These are phyloP conservation scores for Tolypocladium tropicale DNA, from an alignment of 2,329 filamentous ascomycete genomes.

Conservation along the genomic window DNA sequence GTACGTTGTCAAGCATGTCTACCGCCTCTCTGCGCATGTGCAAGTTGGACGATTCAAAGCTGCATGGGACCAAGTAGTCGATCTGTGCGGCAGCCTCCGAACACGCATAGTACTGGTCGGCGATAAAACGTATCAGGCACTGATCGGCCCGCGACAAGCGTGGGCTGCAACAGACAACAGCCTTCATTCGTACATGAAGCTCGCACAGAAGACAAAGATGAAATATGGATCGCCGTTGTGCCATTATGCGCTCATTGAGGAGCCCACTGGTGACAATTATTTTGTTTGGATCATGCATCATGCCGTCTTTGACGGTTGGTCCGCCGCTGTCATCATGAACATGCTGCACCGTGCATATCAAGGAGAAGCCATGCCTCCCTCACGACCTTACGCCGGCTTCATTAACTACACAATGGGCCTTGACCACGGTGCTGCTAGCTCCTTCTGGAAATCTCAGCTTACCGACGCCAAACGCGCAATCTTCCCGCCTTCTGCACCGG, in stretches of 20 bases:
- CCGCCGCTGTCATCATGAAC: background rate
- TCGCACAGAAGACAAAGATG: background rate
- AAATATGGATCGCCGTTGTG: background rate
- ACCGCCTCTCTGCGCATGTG: background rate
- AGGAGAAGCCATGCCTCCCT: background rate
- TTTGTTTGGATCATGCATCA: conserved; percentile 11
- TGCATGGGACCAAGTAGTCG: background rate
- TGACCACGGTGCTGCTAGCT: background rate
- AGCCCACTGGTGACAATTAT: background rate
- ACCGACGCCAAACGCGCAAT: background rate
- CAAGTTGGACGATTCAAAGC: background rate
- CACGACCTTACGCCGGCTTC: background rate
- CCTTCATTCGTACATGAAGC: background rate
- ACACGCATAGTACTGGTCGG: background rate
- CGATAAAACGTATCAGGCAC: background rate
- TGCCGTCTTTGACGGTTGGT: conserved; percentile 12
- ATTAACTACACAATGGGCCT: background rate
- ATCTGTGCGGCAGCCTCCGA: background rate
- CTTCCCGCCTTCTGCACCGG: background rate
- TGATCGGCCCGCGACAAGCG: background rate
- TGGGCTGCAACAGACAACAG: background rate
- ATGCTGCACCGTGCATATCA: background rate
- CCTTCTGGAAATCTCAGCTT: background rate
- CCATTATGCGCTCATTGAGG: background rate
- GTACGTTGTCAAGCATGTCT: background rate